Evolutionary conservation across 176 grass and related monocot species (phyloP).

Genomic region (Ampelocalamus luodianensis): DNA sequence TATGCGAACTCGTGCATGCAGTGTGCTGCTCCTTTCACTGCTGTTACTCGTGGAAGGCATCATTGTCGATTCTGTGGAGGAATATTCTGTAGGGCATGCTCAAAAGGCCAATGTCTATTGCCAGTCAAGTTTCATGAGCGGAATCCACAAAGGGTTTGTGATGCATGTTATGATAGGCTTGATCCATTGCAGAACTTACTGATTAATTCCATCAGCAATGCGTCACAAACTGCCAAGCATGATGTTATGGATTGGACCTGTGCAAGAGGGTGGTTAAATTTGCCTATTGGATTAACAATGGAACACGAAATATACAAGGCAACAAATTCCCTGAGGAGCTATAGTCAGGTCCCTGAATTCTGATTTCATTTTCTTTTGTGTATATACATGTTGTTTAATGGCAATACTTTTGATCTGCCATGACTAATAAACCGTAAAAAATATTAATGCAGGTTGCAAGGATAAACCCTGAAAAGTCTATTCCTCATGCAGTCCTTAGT

Average conservation of each 20-base stretch:
- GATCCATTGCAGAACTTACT: constrained; percentile 82
- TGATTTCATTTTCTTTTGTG: not conserved
- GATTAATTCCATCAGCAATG: constrained; percentile 75
- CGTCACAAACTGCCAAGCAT: constrained; percentile 74
- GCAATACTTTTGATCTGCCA: not conserved
- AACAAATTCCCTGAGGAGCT: constrained; percentile 68
- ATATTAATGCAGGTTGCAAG: constrained; percentile 59
- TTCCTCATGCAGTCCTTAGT: constrained; percentile 74
- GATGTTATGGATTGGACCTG: constrained; percentile 92
- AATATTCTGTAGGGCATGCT: constrained; percentile 79
- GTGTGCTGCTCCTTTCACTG: constrained; percentile 70
- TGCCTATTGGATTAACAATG: constrained; percentile 85
- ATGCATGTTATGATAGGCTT: constrained; percentile 85
- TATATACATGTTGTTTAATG: constrained; percentile 9
- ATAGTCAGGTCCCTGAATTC: constrained; percentile 55
- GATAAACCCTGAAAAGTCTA: constrained; percentile 79
- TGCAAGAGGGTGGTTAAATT: constrained; percentile 83
- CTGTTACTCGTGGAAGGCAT: constrained; percentile 73
- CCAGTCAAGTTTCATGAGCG: constrained; percentile 72
- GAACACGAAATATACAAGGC: constrained; percentile 94
- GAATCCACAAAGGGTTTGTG: constrained; percentile 81
- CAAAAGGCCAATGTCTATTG: constrained; percentile 71
- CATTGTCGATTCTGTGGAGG: constrained; percentile 91
- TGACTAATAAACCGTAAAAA: constrained; percentile 18
- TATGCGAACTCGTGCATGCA: constrained; percentile 78